Evolutionary conservation across 768 basidiomycete species (phyloP), one percentile per base, ranked within the genome.

Genomic region (Lactifluus pinguis): DNA sequence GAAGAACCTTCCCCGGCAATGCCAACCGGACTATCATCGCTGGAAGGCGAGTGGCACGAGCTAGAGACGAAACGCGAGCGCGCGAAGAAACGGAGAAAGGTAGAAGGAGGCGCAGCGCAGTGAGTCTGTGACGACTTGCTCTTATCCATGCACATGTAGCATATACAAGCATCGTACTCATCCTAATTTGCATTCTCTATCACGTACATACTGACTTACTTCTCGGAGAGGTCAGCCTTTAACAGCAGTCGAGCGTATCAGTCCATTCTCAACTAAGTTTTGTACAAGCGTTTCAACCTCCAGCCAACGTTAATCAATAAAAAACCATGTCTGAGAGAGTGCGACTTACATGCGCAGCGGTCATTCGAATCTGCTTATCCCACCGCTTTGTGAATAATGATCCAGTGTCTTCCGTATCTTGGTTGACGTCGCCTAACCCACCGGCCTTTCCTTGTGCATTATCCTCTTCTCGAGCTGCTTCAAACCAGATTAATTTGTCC

Each of bases 11-110:
- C 72, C 34, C 81, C 92, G 57, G 79, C 82, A 65, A 79, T 80
- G 49, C 97, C 97, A 3, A 74, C 80, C 19, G 87, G 91, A 93
- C 74, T 98, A 60, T 81, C 87, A 13, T 80, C 80, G 13, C 74
- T 97, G 45, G 84, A 92, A 70, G 95, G 97, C 49, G 97, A 98
- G 72, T 98, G 95, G 91, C 97, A 99, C 73, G 97, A 99, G 72
- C 79, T 95, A 64, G 95, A 98, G 72, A 90, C 92, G 13, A 99
- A 98, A 73, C 80, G 86, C 59, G 93, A 98, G 75, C 81, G 92
- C 44, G 86, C 87, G 60, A 89, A 84, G 75, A 87, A 88, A 73
- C 79, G 83, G 71, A 81, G 81, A 75, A 87, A 81, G 78, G 77
- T 78, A 64, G 87, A 84, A 51, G 65, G 50, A 39, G 63, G 65